Percentiles rank a stretch among this genome's conserved stretches.
phyloP scores from a whole-genome alignment of 495 filamentous ascomycete genomes.

The Penicillium atrosanguineum region DNA sequence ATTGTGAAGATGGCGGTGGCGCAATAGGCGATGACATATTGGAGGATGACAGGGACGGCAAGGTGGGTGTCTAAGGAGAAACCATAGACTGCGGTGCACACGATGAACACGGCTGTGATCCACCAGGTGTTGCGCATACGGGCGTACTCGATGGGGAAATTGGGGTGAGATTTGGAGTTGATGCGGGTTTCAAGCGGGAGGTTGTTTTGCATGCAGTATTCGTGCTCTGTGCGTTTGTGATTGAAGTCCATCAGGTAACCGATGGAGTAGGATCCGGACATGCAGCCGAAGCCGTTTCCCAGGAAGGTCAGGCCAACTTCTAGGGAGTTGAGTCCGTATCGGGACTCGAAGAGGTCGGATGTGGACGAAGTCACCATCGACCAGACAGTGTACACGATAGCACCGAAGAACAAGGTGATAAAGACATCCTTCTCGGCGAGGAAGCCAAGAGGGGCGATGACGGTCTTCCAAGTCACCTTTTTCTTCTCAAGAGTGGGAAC shows the following conservation, averaged over 20 bases:
- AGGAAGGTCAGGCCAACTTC: slow-evolving; percentile 44
- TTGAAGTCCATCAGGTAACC: slow-evolving; percentile 44
- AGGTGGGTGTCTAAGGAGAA: slow-evolving; percentile 35
- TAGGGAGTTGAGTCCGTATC: slow-evolving; percentile 32
- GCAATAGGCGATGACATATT: slow-evolving; percentile 50
- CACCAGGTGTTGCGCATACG: slow-evolving; percentile 47
- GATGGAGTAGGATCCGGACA: slow-evolving; percentile 34
- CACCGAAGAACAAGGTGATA: slow-evolving; percentile 43
- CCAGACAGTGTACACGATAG: slow-evolving; percentile 50
- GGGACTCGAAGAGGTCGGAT: slow-evolving; percentile 34
- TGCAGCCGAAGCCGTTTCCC: slow-evolving; percentile 41
- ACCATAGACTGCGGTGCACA: slow-evolving; percentile 29
- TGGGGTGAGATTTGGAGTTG: slow-evolving; percentile 38
- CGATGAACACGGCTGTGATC: slow-evolving; percentile 36
- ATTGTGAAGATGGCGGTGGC: slow-evolving; percentile 51
- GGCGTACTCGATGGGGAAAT: slow-evolving; percentile 52
- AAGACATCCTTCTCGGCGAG: slow-evolving; percentile 45
- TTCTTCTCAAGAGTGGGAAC: slow-evolving; percentile 17
- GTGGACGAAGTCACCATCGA: slow-evolving; percentile 52
- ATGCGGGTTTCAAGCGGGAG: slow-evolving; percentile 40
- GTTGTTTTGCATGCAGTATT: slow-evolving; percentile 37
- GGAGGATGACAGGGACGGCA: slow-evolving; percentile 53
- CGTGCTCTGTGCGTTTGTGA: slow-evolving; percentile 33
- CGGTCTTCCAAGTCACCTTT: slow-evolving; percentile 35
- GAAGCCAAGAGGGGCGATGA: slow-evolving; percentile 38